These are phyloP conservation scores for Fusarium sp. DNA, from an alignment of 2,329 filamentous ascomycete species.

Conservation along the genomic window DNA sequence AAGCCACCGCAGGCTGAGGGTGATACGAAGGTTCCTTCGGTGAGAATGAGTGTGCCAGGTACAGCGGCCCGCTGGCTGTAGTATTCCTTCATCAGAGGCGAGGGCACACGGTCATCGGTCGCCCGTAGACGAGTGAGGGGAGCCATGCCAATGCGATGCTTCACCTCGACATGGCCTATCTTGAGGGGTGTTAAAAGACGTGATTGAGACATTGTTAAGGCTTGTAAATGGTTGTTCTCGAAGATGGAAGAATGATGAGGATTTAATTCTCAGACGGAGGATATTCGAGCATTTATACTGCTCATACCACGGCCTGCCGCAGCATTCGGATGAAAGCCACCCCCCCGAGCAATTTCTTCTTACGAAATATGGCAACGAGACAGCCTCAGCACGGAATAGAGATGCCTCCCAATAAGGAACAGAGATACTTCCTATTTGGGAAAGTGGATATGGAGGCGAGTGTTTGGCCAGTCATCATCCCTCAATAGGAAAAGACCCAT, in stretches of 20 bases:
- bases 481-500: conserved; percentile 2
- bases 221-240: not conserved
- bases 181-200: conserved; percentile 61
- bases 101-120: conserved; percentile 53
- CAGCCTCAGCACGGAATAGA: not conserved
- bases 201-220: conserved; percentile 31
- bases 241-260: not conserved
- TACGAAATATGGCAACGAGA: not conserved
- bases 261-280: not conserved
- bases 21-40: conserved; percentile 62
- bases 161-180: conserved; percentile 57
- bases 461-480: not conserved
- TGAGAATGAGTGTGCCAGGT: conserved; percentile 61
- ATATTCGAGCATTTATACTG: not conserved
- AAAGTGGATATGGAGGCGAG: not conserved
- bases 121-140: conserved; percentile 70
- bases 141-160: conserved; percentile 68
- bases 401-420: not conserved
- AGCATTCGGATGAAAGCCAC: not conserved
- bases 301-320: not conserved
- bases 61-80: conserved; percentile 61
- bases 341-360: too few relatives aligned
- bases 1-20: conserved; percentile 52
- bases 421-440: conserved; percentile 12
- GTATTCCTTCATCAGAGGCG: conserved; percentile 60